Evolutionary conservation across 495 filamentous ascomycete species (phyloP).

Genomic region (Neurospora tetraspora): DNA sequence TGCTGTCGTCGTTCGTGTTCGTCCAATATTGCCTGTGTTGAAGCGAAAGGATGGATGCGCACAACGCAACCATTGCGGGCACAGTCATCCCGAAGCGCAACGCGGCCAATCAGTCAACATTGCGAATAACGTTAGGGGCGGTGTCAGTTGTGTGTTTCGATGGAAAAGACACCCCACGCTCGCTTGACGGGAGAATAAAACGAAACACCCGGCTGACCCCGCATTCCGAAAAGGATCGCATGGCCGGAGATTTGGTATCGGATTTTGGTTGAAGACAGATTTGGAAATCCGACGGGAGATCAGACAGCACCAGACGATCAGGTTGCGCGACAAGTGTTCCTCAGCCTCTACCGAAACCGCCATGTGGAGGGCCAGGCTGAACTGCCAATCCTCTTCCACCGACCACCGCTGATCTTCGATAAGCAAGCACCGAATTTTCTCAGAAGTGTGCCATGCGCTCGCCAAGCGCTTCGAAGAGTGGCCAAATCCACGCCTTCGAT

Average conservation of each 20-base stretch:
- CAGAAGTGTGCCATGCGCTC: not conserved
- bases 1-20: not conserved
- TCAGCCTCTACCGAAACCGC: not conserved
- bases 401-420: not conserved
- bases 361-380: not conserved
- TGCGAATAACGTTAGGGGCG: not conserved
- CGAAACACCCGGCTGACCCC: constrained; percentile 1
- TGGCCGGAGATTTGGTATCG: not conserved
- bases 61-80: not conserved
- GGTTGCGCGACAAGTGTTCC: not conserved
- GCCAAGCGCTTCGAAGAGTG: not conserved
- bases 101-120: not conserved
- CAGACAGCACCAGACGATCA: not conserved
- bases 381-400: not conserved
- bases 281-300: not conserved
- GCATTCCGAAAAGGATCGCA: not conserved
- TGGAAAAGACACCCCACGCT: constrained; percentile 1
- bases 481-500: not conserved
- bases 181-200: not conserved
- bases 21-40: not conserved
- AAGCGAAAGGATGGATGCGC: not conserved
- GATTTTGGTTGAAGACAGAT: not conserved
- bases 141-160: not conserved
- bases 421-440: not conserved
- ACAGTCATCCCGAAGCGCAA: not conserved